Percentiles rank a stretch among this genome's conserved stretches.
Conservation (phyloP, 345 rosid genomes). For the Camelina sativa region DNA sequence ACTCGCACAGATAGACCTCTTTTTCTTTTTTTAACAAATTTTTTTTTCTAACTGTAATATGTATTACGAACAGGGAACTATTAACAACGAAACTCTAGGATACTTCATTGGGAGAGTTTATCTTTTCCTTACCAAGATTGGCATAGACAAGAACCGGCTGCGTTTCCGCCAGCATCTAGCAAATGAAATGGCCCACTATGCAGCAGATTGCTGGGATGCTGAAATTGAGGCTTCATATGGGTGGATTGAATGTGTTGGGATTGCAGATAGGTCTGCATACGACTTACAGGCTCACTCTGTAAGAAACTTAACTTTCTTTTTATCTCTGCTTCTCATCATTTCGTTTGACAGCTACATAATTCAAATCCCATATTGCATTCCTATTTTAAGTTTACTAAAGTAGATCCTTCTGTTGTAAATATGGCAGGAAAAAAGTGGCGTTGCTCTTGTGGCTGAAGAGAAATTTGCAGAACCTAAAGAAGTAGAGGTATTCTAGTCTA, state of each 20-base stretch:
- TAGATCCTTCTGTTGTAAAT: too few species aligned
- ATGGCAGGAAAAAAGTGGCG: too few species aligned
- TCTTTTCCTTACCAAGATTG: slow-evolving; percentile 72
- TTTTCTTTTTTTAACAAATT: too few species aligned
- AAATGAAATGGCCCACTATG: slow-evolving; percentile 98
- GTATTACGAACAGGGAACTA: slow-evolving; percentile 48
- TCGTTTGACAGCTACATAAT: too few species aligned
- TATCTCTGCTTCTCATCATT: too few species aligned
- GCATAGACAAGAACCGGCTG: slow-evolving; percentile 55
- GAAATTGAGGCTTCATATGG: slow-evolving; percentile 61
- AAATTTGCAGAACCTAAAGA: too few species aligned
- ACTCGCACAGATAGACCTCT: too few species aligned
- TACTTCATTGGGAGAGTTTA: slow-evolving; percentile 88
- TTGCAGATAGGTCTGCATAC: slow-evolving; percentile 94
- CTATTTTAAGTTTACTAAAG: too few species aligned
- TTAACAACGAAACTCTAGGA: slow-evolving; percentile 6
- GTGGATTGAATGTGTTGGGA: slow-evolving; percentile 97
- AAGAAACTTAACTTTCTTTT: too few species aligned
- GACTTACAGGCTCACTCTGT: slow-evolving; percentile 87
- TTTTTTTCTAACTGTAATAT: too few species aligned
- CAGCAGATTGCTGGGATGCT: slow-evolving; percentile 50
- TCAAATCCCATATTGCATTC: too few species aligned
- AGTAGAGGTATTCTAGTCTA: slow-evolving; percentile 59
- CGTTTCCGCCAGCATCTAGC: slow-evolving; percentile 56
- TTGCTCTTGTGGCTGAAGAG: too few species aligned